Percentiles rank a stretch among this genome's conserved stretches.
Conservation (phyloP, 1,284 basidiomycete species). For the Tilletia caries region DNA sequence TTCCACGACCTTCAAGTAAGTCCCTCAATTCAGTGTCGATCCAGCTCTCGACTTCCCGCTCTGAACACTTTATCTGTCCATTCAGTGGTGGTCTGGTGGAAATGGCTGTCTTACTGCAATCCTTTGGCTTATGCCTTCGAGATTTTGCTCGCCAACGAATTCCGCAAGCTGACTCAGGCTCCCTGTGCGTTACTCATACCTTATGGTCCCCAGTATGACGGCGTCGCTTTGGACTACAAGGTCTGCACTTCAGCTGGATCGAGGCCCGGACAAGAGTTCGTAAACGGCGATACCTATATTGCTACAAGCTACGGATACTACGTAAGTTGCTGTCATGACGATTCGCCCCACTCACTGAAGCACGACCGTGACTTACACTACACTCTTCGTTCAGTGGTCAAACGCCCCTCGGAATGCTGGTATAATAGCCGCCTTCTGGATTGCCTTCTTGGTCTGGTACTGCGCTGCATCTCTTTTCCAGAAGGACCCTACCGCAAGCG, state of each 20-base stretch:
- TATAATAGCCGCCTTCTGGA: slow-evolving; percentile 30
- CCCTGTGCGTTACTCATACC: slow-evolving; percentile 32
- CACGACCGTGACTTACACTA: too few relatives aligned
- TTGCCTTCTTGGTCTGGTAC: slow-evolving; percentile 23
- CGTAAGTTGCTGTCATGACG: neutral
- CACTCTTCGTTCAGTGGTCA: neutral
- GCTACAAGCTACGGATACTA: slow-evolving; percentile 29
- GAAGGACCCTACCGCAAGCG: slow-evolving; percentile 33
- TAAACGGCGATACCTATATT: slow-evolving; percentile 30
- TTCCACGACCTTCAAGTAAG: slow-evolving; percentile 31
- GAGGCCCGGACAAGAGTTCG: slow-evolving; percentile 26
- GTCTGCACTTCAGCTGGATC: slow-evolving; percentile 37
- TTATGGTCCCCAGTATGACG: slow-evolving; percentile 23
- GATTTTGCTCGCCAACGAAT: slow-evolving; percentile 45
- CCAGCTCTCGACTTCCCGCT: neutral
- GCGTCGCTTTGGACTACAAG: slow-evolving; percentile 28
- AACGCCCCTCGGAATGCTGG: slow-evolving; percentile 36
- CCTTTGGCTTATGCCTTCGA: slow-evolving; percentile 43
- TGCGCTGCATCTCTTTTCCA: slow-evolving; percentile 40
- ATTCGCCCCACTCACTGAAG: neutral
- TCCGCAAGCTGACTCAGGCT: slow-evolving; percentile 28
- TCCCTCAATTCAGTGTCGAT: neutral
- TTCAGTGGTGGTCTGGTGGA: slow-evolving; percentile 44
- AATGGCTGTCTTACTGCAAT: slow-evolving; percentile 47
- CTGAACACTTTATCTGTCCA: neutral